A percentile compares a stretch with the other conserved stretches of the same genome.
Evolutionary conservation across 2,329 filamentous ascomycete genomes (phyloP).

Genomic region (Phoma sp.): DNA sequence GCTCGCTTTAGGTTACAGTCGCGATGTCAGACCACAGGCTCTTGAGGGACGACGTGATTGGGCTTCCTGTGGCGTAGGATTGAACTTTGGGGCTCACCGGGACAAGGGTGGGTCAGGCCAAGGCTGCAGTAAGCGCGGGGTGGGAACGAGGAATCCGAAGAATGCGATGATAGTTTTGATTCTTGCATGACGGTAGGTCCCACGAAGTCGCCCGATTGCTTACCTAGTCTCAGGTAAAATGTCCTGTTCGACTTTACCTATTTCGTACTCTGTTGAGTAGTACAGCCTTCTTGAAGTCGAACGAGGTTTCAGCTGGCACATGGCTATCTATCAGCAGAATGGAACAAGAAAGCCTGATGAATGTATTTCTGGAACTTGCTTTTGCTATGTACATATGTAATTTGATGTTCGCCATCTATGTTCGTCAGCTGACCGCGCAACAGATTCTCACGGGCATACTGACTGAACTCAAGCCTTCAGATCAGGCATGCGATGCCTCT

Average conservation of each 20-base stretch:
- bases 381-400: constrained; percentile 3
- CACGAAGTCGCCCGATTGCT: no score
- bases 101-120: constrained; percentile 3
- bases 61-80: not conserved
- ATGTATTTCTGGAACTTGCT: not conserved
- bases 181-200: no score
- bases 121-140: constrained; percentile 14
- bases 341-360: no score
- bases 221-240: no score
- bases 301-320: no score
- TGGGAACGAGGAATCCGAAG: constrained; percentile 14
- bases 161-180: not conserved
- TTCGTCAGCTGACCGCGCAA: not conserved
- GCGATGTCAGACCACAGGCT: not conserved
- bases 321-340: no score
- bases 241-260: no score
- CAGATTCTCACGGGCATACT: not conserved
- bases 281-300: no score
- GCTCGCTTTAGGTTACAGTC: not conserved
- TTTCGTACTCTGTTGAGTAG: no score
- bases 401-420: not conserved
- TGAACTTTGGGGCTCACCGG: not conserved
- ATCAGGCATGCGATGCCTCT: constrained; percentile 27
- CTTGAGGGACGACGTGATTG: not conserved
- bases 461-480: constrained; percentile 5